These are phyloP conservation scores for Stagonosporopsis rhizophila DNA, from an alignment of 2,329 filamentous ascomycete genomes.

Conservation along the genomic window DNA sequence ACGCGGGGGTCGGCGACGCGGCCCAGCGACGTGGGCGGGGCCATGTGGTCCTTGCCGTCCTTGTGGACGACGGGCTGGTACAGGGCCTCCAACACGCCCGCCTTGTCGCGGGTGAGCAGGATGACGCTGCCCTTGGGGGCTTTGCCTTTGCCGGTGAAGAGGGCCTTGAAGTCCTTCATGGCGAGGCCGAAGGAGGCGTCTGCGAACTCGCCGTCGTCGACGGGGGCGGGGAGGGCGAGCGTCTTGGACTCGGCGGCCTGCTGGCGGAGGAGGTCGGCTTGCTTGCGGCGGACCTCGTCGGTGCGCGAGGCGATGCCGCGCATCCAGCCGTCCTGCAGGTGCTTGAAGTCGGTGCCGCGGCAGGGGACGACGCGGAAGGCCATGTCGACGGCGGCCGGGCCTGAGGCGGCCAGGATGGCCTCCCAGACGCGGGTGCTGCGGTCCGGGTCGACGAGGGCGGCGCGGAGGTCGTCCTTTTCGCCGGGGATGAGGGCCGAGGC, in stretches of 20 bases:
- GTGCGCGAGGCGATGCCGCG: constrained; percentile 80
- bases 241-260: constrained; percentile 52
- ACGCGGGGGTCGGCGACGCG: constrained; percentile 79
- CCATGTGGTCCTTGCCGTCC: constrained; percentile 51
- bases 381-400: constrained; percentile 67
- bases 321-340: constrained; percentile 90
- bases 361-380: constrained; percentile 86
- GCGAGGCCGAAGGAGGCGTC: constrained; percentile 79
- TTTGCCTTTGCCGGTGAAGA: constrained; percentile 80
- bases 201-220: constrained; percentile 58
- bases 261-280: constrained; percentile 48
- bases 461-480: constrained; percentile 78
- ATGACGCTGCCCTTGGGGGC: constrained; percentile 83
- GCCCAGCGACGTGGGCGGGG: constrained; percentile 67
- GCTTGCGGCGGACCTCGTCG: constrained; percentile 55
- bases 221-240: constrained; percentile 41
- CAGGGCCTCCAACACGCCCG: constrained; percentile 63
- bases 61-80: constrained; percentile 43
- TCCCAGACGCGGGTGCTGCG: constrained; percentile 78
- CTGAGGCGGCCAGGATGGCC: constrained; percentile 66
- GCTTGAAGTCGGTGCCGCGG: constrained; percentile 92
- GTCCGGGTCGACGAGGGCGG: constrained; percentile 71
- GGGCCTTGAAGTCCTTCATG: constrained; percentile 76
- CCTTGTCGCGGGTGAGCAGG: constrained; percentile 70
- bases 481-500: constrained; percentile 83